Percentiles rank a stretch among this genome's conserved stretches.
Conservation (phyloP, 345 rosid species). For the Populus pruinosa region DNA sequence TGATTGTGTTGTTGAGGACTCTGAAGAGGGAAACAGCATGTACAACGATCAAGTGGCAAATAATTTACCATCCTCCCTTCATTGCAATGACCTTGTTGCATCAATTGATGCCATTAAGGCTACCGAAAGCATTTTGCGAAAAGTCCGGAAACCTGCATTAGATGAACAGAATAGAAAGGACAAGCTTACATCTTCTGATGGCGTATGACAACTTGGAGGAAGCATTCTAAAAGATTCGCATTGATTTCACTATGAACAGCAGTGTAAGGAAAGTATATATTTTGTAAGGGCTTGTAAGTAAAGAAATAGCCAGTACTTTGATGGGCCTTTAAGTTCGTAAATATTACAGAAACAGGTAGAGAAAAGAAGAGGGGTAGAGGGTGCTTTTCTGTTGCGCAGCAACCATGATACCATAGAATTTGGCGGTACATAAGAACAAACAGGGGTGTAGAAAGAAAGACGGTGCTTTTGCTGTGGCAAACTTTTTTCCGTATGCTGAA, state of each 20-base stretch:
- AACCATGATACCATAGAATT: neutral
- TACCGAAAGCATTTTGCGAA: neutral
- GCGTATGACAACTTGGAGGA: neutral
- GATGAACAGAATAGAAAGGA: conserved; percentile 12
- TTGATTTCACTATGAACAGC: neutral
- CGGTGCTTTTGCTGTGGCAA: no score
- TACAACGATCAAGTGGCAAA: neutral
- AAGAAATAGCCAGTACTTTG: neutral
- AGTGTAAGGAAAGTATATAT: neutral
- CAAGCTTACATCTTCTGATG: neutral
- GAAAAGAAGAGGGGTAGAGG: neutral
- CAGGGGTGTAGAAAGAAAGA: no score
- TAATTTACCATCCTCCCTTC: neutral
- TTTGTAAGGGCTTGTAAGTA: neutral
- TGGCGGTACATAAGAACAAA: no score
- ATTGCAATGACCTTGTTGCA: neutral
- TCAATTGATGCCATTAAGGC: neutral
- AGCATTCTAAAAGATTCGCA: neutral
- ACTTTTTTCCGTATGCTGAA: no score
- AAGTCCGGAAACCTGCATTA: neutral
- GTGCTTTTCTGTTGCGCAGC: neutral
- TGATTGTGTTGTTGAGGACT: conserved; percentile 28
- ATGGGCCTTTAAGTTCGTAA: neutral
- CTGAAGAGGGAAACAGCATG: conserved; percentile 10
- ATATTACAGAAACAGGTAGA: neutral